Base-by-base conservation (phyloP, 148 eudicot species). In the Suaeda aralocaspica region DNA sequence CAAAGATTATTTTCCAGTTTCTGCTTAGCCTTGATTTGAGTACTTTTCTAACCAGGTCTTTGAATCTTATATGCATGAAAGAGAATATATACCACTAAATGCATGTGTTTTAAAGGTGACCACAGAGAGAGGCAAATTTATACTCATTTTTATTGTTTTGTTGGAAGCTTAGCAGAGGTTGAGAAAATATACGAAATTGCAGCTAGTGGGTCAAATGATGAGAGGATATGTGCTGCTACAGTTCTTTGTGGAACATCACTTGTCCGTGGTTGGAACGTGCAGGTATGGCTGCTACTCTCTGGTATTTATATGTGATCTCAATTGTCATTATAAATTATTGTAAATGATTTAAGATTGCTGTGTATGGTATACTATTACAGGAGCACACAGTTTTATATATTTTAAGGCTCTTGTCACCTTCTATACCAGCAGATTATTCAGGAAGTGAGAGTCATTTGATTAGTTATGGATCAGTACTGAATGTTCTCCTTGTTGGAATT, bases 261-360 rank as follows among this genome's bases (percentile, higher is more conserved):
- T 65, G 66, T 73, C 69, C 96, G 99, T 80, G 99, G 99, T 73
- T 94, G 99, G 99, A 94, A 86, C 75, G 84, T 94, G 68, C 99
- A 94, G 96, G 99, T 94, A 84, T 30, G 34, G 26, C 41, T 53
- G 56, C 34, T 56, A 56, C 50, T 55, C 25, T 13, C 68, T 62
- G 64, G 55, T 29, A 30, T 4, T 67, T 14, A 34, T 53, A 31
- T 26, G 21, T 36, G 53, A 22, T 64, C 46, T 71, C 64, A 53
- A 52, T 58, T 25, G 0, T 74, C 28, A 56, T 45, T 34, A 22
- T 64, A 51, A 21, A 2, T 50, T 22, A 67, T 52, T n/a, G 53
- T 72, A 66, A 52, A 51, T 24, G 16, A 15, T 53, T 24, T 59
- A 15, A 66, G 59, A 67, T 73, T 67, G 28, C 22, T 61, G 8